These are phyloP conservation scores for Mycena citricolor DNA, from an alignment of 1,284 basidiomycete species.

Conservation along the genomic window DNA sequence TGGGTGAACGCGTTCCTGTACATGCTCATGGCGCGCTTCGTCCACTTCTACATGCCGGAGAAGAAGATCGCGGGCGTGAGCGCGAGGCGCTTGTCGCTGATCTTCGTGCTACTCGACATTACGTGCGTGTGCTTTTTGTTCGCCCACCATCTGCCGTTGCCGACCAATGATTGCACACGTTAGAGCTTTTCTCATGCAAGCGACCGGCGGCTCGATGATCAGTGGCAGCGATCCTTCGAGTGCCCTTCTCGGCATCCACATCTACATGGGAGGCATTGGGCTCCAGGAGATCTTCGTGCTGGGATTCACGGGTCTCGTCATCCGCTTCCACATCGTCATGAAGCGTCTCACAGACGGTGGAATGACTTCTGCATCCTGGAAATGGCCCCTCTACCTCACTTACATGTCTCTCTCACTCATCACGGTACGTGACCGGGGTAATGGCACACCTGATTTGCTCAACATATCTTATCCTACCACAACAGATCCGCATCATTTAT, in stretches of 20 bases:
- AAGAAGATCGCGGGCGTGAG: slow-evolving; percentile 19
- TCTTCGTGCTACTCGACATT: slow-evolving; percentile 26
- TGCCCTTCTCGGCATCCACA: slow-evolving; percentile 18
- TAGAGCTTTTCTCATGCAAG: slow-evolving; percentile 24
- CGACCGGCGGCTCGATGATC: slow-evolving; percentile 18
- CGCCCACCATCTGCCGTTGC: not conserved
- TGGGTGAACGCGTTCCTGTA: slow-evolving; percentile 29
- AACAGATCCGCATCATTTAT: slow-evolving; percentile 24
- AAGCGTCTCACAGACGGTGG: slow-evolving; percentile 5
- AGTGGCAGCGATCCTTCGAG: slow-evolving; percentile 3
- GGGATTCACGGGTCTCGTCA: slow-evolving; percentile 20
- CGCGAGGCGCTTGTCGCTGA: slow-evolving; percentile 18
- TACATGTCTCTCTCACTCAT: slow-evolving; percentile 23
- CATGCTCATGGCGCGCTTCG: slow-evolving; percentile 25
- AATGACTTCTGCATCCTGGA: slow-evolving; percentile 12
- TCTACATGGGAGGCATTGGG: slow-evolving; percentile 28
- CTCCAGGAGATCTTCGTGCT: slow-evolving; percentile 25
- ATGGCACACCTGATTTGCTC: not conserved
- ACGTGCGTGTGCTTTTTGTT: slow-evolving; percentile 7
- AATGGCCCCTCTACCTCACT: slow-evolving; percentile 17
- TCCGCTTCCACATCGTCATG: slow-evolving; percentile 23
- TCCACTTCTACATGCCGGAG: slow-evolving; percentile 25
- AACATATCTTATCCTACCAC: not conserved
- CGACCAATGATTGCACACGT: not conserved
- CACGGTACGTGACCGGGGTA: slow-evolving; percentile 18